phyloP scores from a whole-genome alignment of 2,329 filamentous ascomycete species.

The Fusarium burgessii region DNA sequence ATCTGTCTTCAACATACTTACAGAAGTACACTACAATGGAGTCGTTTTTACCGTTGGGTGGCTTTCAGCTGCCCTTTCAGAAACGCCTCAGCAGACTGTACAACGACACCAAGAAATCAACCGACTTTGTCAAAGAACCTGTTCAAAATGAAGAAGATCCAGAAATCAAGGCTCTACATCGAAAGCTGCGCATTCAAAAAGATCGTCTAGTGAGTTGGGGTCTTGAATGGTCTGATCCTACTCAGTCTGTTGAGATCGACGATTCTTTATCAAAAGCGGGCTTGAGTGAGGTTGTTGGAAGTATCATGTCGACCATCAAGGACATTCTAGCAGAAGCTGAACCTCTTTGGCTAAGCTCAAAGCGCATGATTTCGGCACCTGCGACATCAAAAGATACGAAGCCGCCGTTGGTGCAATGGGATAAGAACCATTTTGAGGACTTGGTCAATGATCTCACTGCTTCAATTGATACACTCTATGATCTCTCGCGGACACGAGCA shows the following conservation, averaged over 20 bases:
- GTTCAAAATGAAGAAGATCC: constrained; percentile 73
- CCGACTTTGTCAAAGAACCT: constrained; percentile 76
- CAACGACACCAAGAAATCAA: constrained; percentile 83
- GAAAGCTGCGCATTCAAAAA: constrained; percentile 83
- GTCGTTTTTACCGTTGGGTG: constrained; percentile 62
- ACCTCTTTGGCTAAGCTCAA: constrained; percentile 74
- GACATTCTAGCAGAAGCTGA: constrained; percentile 83
- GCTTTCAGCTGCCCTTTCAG: constrained; percentile 69
- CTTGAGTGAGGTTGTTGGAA: constrained; percentile 80
- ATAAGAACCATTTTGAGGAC: constrained; percentile 80
- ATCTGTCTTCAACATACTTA: background rate
- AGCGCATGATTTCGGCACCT: constrained; percentile 56
- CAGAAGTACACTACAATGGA: constrained; percentile 55
- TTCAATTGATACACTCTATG: constrained; percentile 83
- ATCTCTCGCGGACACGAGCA: constrained; percentile 75
- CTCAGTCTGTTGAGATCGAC: constrained; percentile 76
- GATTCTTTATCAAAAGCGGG: constrained; percentile 78
- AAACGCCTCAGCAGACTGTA: constrained; percentile 78
- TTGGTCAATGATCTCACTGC: constrained; percentile 79
- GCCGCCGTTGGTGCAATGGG: constrained; percentile 69
- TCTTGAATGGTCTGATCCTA: constrained; percentile 82
- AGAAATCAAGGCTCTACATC: constrained; percentile 77
- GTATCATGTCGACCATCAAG: constrained; percentile 84
- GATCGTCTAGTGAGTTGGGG: constrained; percentile 84
- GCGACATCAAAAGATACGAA: constrained; percentile 65